phyloP scores from a whole-genome alignment of 345 rosid genomes.

The Populus alba region DNA sequence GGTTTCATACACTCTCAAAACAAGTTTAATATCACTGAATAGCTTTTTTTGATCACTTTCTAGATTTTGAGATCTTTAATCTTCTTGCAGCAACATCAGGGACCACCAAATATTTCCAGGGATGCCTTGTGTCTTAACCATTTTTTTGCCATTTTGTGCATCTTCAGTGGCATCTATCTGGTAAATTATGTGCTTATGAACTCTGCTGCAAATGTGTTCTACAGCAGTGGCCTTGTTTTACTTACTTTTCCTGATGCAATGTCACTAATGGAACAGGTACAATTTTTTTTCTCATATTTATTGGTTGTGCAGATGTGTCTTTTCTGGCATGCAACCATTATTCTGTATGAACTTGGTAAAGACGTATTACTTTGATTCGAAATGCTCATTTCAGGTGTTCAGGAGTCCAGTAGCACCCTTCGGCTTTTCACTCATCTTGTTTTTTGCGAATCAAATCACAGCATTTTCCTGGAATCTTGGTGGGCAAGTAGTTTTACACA shows the following conservation, averaged over 20 bases:
- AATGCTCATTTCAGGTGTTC: slow-evolving; percentile 50
- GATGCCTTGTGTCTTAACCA: slow-evolving; percentile 65
- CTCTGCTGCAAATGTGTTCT: slow-evolving; percentile 79
- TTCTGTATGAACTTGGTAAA: slow-evolving; percentile 2
- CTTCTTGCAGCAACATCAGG: slow-evolving; percentile 53
- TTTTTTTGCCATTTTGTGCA: slow-evolving; percentile 63
- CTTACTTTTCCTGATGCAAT: slow-evolving; percentile 87
- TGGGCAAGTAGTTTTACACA: slow-evolving; percentile 69
- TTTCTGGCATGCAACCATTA: not conserved
- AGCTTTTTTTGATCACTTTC: not conserved
- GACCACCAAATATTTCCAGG: slow-evolving; percentile 46
- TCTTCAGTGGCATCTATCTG: slow-evolving; percentile 69
- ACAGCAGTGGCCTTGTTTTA: slow-evolving; percentile 64
- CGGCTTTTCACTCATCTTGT: slow-evolving; percentile 56
- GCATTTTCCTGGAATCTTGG: slow-evolving; percentile 79
- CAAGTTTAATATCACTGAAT: not conserved
- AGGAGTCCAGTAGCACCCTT: slow-evolving; percentile 58
- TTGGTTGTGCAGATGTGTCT: slow-evolving; percentile 2
- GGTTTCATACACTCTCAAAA: not conserved
- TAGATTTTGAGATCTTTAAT: slow-evolving; percentile 9
- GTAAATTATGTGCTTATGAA: slow-evolving; percentile 73
- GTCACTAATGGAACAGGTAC: slow-evolving; percentile 90
- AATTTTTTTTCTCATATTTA: slow-evolving; percentile 3
- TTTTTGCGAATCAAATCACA: slow-evolving; percentile 67
- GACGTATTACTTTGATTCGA: slow-evolving; percentile 11